A percentile compares a stretch with the other conserved stretches of the same genome.
Evolutionary conservation across 1,139 yeast species (phyloP).

Genomic region (Geotrichum klebahnii): DNA sequence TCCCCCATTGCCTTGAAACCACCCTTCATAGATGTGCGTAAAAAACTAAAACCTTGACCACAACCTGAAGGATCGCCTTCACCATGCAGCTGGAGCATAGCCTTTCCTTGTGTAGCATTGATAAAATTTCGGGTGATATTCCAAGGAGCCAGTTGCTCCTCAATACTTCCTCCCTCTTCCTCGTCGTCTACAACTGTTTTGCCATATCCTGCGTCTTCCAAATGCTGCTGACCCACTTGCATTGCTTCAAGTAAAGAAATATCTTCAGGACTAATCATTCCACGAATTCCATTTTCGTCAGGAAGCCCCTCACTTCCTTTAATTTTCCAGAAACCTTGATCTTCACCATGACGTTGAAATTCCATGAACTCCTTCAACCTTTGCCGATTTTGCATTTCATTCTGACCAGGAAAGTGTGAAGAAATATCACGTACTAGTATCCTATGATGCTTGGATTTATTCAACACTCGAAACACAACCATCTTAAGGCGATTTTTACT

Average conservation of each 20-base stretch:
- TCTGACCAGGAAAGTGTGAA: constrained; percentile 92
- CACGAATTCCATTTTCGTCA: constrained; percentile 68
- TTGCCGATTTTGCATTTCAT: constrained; percentile 95
- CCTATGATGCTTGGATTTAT: constrained; percentile 68
- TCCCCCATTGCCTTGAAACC: constrained; percentile 70
- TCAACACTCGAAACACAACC: constrained; percentile 87
- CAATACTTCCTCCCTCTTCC: constrained; percentile 52
- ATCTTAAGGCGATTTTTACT: constrained; percentile 86
- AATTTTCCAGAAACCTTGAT: constrained; percentile 93
- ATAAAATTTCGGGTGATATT: constrained; percentile 83
- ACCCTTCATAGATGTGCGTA: constrained; percentile 91
- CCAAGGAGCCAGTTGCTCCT: constrained; percentile 93
- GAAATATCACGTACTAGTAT: constrained; percentile 84
- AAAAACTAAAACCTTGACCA: constrained; percentile 84
- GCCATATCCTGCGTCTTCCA: constrained; percentile 67
- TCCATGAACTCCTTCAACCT: constrained; percentile 97
- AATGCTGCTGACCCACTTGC: constrained; percentile 85
- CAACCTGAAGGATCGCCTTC: constrained; percentile 95
- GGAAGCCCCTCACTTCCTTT: constrained; percentile 71
- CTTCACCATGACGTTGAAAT: constrained; percentile 90
- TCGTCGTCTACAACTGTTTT: constrained; percentile 46
- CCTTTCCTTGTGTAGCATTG: constrained; percentile 92
- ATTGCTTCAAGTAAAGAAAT: constrained; percentile 80
- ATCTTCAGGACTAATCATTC: constrained; percentile 93
- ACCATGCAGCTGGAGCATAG: constrained; percentile 94